Conservation (phyloP, 345 rosid species). For the Raphanus sativus region DNA sequence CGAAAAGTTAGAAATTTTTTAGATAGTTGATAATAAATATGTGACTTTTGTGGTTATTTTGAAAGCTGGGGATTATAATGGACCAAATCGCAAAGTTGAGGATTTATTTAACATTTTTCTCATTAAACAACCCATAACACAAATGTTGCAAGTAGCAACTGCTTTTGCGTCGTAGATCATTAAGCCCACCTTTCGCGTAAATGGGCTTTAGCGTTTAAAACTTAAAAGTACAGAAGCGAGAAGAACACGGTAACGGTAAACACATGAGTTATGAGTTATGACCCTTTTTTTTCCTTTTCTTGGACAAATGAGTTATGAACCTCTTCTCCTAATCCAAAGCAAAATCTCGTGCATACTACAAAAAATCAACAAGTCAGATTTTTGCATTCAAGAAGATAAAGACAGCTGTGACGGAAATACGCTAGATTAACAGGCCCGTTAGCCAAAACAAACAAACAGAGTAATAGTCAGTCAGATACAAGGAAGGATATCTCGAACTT, state of each 20-base stretch:
- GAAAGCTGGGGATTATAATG: too few relatives aligned
- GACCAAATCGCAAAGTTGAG: too few relatives aligned
- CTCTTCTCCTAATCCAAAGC: neutral
- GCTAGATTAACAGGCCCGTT: neutral
- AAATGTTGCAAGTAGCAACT: neutral
- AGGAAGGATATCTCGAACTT: slow-evolving; percentile 39
- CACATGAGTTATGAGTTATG: neutral
- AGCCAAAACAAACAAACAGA: neutral
- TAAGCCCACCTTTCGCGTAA: neutral
- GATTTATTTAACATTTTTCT: too few relatives aligned
- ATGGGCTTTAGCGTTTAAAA: slow-evolving; percentile 6
- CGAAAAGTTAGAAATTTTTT: too few relatives aligned
- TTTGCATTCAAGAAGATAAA: neutral
- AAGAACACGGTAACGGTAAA: neutral
- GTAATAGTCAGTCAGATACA: neutral
- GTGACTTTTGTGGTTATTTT: too few relatives aligned
- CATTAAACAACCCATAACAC: neutral
- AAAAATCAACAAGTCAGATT: neutral
- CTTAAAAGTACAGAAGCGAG: neutral
- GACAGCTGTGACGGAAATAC: neutral
- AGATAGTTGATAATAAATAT: too few relatives aligned
- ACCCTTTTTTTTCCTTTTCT: neutral
- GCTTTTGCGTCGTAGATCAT: neutral
- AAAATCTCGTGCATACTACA: too few relatives aligned
- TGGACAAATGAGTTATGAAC: too few relatives aligned